Conservation (phyloP, 495 filamentous ascomycete species). For the Xylaria flabelliformis region DNA sequence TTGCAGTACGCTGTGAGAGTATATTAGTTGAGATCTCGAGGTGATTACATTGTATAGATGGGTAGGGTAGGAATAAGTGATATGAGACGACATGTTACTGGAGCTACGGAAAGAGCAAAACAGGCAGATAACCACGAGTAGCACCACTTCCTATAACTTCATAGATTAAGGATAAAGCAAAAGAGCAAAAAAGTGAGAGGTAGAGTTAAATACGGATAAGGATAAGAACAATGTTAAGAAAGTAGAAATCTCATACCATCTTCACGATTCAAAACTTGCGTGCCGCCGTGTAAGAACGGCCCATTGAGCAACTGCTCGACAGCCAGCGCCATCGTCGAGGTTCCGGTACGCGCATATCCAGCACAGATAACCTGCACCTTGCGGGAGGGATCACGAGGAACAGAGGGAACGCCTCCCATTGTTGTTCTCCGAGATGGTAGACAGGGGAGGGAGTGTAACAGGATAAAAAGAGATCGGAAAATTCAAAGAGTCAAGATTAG, state of each 20-base stretch:
- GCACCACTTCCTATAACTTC: not conserved
- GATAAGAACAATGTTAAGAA: not conserved
- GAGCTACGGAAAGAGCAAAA: not conserved
- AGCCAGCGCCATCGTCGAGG: conserved; percentile 51
- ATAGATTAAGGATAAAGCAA: not conserved
- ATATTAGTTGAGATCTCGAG: not conserved
- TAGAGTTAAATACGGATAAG: not conserved
- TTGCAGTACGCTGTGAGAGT: conserved; percentile 30
- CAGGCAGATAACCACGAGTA: not conserved
- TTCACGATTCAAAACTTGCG: conserved; percentile 30
- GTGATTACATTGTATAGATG: not conserved
- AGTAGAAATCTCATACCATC: conserved; percentile 26
- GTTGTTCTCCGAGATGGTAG: not conserved
- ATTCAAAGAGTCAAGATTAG: not conserved
- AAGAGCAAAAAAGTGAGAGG: not conserved
- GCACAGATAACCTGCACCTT: conserved; percentile 53
- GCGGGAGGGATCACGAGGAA: conserved; percentile 33
- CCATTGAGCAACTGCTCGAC: conserved; percentile 47
- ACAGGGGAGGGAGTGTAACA: not conserved
- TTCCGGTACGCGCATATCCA: conserved; percentile 54
- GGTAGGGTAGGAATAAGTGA: not conserved
- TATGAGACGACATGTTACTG: not conserved
- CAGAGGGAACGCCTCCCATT: conserved; percentile 34
- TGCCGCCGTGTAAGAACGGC: conserved; percentile 40
- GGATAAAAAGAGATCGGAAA: not conserved